Percentiles rank a stretch among this genome's conserved stretches.
phyloP scores from a whole-genome alignment of 164 flowering plant species.

The Echeveria elegans region DNA sequence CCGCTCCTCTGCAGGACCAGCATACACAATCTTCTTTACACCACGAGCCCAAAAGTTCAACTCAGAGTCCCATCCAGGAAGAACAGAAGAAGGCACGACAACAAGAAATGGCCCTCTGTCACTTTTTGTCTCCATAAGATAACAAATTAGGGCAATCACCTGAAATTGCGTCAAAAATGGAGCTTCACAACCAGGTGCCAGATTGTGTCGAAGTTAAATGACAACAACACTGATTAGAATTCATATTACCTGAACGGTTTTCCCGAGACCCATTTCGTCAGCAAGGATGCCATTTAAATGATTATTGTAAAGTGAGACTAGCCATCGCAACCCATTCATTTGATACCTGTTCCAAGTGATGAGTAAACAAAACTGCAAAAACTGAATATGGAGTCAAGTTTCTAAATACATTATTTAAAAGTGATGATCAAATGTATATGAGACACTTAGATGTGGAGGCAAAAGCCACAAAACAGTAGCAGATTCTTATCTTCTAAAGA shows the following conservation, averaged over 20 bases:
- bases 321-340: conserved; percentile 96
- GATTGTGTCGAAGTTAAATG: neutral
- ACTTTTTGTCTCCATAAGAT: conserved; percentile 88
- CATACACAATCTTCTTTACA: conserved; percentile 72
- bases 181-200: conserved; percentile 1
- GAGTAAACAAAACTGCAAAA: conserved; percentile 7
- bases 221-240: neutral
- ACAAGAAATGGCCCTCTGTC: conserved; percentile 96
- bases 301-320: conserved; percentile 90
- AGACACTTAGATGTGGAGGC: neutral
- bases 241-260: conserved; percentile 83
- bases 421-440: neutral
- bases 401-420: neutral
- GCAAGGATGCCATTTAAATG: conserved; percentile 98
- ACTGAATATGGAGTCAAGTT: neutral
- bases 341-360: conserved; percentile 57
- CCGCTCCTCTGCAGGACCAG: conserved; percentile 96
- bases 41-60: conserved; percentile 85
- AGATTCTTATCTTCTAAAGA: neutral
- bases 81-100: conserved; percentile 94
- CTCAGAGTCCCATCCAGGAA: conserved; percentile 91
- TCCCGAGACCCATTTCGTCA: conserved; percentile 99
- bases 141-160: conserved; percentile 89
- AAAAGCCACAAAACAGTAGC: neutral
- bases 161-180: conserved; percentile 19